Evolutionary conservation across 2,329 filamentous ascomycete species (phyloP).

Genomic region (Coniella lustricola): DNA sequence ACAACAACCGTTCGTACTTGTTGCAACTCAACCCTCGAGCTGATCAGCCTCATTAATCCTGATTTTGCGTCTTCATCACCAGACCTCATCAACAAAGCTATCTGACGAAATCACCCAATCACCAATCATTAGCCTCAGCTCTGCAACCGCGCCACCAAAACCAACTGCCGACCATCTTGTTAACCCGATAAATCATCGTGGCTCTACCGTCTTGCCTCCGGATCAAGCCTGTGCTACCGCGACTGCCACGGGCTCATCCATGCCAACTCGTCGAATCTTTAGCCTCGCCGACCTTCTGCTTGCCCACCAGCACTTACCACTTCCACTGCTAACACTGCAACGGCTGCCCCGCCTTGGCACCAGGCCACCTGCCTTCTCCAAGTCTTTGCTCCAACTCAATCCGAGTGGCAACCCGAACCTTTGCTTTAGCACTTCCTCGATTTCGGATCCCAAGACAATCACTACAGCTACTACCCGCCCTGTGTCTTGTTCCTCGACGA

Average conservation of each 20-base stretch:
- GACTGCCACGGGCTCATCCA: not conserved
- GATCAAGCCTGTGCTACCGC: not conserved
- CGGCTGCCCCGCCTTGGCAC: conserved; percentile 1
- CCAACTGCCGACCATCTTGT: not conserved
- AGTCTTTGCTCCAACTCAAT: not conserved
- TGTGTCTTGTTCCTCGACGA: too few species aligned
- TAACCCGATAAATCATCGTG: conserved; percentile 2
- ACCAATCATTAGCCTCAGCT: too few species aligned
- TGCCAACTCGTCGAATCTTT: not conserved
- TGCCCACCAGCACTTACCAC: not conserved
- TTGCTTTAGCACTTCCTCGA: not conserved
- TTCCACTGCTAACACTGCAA: conserved; percentile 9
- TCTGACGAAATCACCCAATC: too few species aligned
- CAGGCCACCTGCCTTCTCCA: conserved; percentile 13
- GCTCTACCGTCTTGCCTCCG: conserved; percentile 6
- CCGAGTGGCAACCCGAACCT: not conserved
- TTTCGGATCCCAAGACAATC: not conserved
- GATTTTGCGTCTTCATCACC: too few species aligned
- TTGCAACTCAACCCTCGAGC: too few species aligned
- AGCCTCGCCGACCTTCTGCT: not conserved
- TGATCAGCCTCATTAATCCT: too few species aligned
- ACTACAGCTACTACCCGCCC: conserved; percentile 25
- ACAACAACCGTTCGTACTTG: too few species aligned
- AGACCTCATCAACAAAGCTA: too few species aligned
- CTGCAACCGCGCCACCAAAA: not conserved